These are phyloP conservation scores for Aspergillus costaricaensis DNA, from an alignment of 2,329 filamentous ascomycete genomes.

Conservation along the genomic window DNA sequence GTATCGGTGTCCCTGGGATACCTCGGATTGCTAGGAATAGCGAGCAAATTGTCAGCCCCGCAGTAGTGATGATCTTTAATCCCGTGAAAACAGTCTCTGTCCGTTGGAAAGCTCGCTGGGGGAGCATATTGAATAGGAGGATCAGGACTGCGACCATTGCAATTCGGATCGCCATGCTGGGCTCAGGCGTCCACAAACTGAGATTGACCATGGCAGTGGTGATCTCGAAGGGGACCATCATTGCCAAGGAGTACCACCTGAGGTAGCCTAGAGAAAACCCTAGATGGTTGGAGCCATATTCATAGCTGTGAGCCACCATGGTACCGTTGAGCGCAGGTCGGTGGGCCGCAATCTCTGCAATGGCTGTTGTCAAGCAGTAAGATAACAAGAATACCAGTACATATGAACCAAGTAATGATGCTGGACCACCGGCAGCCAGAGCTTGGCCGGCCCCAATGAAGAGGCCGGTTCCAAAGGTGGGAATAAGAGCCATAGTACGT, in stretches of 20 bases:
- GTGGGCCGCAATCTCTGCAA: conserved; percentile 44
- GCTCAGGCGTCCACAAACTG: conserved; percentile 55
- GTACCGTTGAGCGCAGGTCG: conserved; percentile 41
- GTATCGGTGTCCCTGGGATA: conserved; percentile 47
- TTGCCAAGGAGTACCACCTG: conserved; percentile 50
- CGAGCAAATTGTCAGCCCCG: conserved; percentile 52
- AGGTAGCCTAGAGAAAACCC: conserved; percentile 43
- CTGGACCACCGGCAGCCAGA: conserved; percentile 54
- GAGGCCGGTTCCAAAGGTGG: conserved; percentile 58
- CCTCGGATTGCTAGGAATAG: conserved; percentile 57
- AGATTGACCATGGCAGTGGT: conserved; percentile 66
- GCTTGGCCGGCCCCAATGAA: conserved; percentile 58
- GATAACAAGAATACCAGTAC: conserved; percentile 50
- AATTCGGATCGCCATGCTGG: conserved; percentile 46
- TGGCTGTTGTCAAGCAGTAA: conserved; percentile 51
- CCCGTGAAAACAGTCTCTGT: conserved; percentile 52
- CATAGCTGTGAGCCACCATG: conserved; percentile 43
- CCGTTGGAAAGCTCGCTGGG: conserved; percentile 52
- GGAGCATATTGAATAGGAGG: conserved; percentile 50
- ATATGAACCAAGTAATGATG: conserved; percentile 56
- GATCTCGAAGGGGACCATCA: conserved; percentile 59
- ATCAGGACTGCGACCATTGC: conserved; percentile 61
- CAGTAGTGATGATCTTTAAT: conserved; percentile 53
- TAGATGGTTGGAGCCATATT: conserved; percentile 41
- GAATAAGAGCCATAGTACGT: conserved; percentile 59